Evolutionary conservation across 129 eudicot genomes (phyloP).

Genomic region (Flaveria sonorensis): DNA sequence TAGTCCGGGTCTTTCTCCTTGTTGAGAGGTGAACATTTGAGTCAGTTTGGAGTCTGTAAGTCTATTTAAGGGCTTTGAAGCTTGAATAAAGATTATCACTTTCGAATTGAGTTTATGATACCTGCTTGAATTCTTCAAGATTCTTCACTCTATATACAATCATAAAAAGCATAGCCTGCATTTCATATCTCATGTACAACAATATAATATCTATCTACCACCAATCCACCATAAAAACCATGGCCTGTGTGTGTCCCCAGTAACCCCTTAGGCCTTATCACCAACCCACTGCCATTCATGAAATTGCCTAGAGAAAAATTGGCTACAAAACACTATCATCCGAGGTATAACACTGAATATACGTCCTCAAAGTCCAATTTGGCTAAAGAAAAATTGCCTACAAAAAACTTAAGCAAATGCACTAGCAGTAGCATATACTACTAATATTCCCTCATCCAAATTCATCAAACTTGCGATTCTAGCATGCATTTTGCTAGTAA

Average conservation of each 20-base stretch:
- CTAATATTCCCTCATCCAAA: background rate
- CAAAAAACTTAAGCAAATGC: background rate
- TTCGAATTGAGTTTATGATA: too few species aligned
- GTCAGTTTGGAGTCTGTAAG: too few species aligned
- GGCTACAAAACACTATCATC: background rate
- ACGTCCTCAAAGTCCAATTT: background rate
- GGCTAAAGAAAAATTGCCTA: background rate
- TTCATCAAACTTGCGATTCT: background rate
- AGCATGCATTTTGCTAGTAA: background rate
- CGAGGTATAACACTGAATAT: background rate
- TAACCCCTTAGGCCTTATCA: background rate
- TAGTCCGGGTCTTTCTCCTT: too few species aligned
- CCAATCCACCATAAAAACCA: background rate
- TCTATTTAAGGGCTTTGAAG: too few species aligned
- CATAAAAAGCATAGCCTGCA: background rate
- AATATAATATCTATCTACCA: background rate
- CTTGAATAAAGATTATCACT: too few species aligned
- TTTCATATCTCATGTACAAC: slow-evolving; percentile 1
- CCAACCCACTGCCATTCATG: background rate
- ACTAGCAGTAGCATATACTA: background rate
- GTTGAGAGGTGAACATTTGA: too few species aligned
- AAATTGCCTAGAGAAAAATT: too few species aligned
- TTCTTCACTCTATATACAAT: too few species aligned
- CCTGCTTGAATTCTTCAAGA: too few species aligned
- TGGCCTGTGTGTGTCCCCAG: background rate